These are phyloP conservation scores for Penicillium chermesinum DNA, from an alignment of 495 filamentous ascomycete genomes.

Conservation along the genomic window DNA sequence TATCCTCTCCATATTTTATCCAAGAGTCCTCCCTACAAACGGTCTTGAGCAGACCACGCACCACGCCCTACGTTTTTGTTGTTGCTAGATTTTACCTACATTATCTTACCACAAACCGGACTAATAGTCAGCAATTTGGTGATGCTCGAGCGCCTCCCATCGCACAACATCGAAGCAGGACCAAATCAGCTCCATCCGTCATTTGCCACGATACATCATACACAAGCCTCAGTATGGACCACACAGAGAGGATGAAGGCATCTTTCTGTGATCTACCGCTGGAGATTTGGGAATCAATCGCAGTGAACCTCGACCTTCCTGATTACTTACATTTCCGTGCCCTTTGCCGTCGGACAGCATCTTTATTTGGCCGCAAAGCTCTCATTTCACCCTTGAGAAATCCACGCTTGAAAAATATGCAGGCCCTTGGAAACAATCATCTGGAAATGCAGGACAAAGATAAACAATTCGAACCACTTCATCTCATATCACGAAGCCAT, in stretches of 20 bases:
- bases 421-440: background rate
- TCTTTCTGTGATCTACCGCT: conserved; percentile 4
- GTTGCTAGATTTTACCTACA: too few species aligned
- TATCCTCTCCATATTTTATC: too few species aligned
- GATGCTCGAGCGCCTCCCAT: too few species aligned
- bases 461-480: background rate
- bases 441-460: background rate
- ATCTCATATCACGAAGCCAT: conserved; percentile 10
- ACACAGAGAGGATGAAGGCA: background rate
- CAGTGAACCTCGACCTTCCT: conserved; percentile 7
- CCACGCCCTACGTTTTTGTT: too few species aligned
- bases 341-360: conserved; percentile 2
- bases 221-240: background rate
- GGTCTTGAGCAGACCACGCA: too few species aligned
- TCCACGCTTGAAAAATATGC: too few species aligned
- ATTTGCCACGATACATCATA: background rate
- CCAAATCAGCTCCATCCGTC: too few species aligned
- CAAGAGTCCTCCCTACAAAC: too few species aligned
- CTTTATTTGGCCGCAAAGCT: conserved; percentile 2
- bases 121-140: too few species aligned
- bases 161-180: too few species aligned
- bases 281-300: conserved; percentile 8
- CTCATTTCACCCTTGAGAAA: background rate
- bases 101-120: too few species aligned
- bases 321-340: conserved; percentile 11